Evolutionary conservation across 2,329 filamentous ascomycete species (phyloP), one percentile per base, ranked within the genome.

Genomic region (Xenoacremonium recifei): DNA sequence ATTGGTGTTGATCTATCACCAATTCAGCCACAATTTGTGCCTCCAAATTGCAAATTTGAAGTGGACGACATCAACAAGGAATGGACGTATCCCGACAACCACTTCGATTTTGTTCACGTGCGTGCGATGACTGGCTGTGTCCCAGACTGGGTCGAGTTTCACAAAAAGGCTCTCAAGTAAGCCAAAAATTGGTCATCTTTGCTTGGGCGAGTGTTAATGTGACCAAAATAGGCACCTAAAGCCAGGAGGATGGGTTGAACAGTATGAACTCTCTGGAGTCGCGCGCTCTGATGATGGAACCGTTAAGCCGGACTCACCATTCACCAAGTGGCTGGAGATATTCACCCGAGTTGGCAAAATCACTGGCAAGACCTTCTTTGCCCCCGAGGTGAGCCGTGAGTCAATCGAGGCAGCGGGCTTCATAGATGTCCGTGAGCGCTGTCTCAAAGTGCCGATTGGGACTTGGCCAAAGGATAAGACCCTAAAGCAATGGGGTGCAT

Each of bases 21-120:
- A 0, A 77, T 79, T n/a, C 78, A 82, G 47, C 77, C 77, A 4
- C 64, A 66, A 16, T 76, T 64, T 62, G 72, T 82, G 2, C 79
- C 80, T 2, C 69, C 72, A 35, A 85, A 85, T 53, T 78, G 82
- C 45, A 72, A 75, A 48, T 85, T 85, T 46, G 71, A 82, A 45
- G 72, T 84, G 30, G 81, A 85, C 58, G 80, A 85, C 54, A 73
- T 78, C 32, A 77, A 79, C 54, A 68, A 60, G 18, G 60, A 67
- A 6, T 72, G 67, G 67, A 76, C 64, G 60, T 79, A 64, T 21
- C 65, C 71, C 2, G 55, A 66, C 1, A 52, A 72, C 39, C 21
- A 38, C 13, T 80, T 81, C 53, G 80, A 84, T 61, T 78, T 73
- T 50, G 72, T 85, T 38, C 80, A 83, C 57, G 71, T 75, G 3